Base-by-base conservation (phyloP, 805 yeast genomes). In the Ogataea populi-albae region DNA sequence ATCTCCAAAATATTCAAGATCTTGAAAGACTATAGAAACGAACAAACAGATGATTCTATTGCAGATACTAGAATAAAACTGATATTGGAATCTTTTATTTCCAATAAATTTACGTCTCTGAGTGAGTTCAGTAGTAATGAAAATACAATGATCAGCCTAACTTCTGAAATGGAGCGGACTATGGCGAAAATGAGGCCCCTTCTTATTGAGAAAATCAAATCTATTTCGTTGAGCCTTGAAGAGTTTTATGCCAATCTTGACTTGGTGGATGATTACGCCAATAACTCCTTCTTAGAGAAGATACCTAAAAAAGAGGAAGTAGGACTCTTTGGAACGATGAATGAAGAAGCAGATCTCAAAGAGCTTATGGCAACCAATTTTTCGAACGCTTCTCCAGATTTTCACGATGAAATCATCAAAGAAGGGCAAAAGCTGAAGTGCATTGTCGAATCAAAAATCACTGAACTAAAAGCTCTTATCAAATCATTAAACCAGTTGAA, bases 301-400 rank as follows among this genome's bases (percentile, higher is more conserved):
- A 34, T 61, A 21, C 66, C 66, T 1, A 37, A 57, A 5, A 32
- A 32, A 19, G 51, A 52, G 15, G 62, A 57, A 26, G 45, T 45
- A 11, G 19, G 23, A 15, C 17, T 19, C 15, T 46, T 42, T 28
- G 37, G 38, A 7, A 40, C 32, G 17, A 36, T 45, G 5, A 42
- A 46, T 10, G 42, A 46, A 19, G 52, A 50, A 7, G 55, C 45
- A 20, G 50, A 54, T 32, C 49, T 60, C 10, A 52, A 54, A 38
- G 37, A 26, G 8, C 38, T 59, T 6, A 46, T 52, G 46, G 43
- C 45, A 3, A 55, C 61, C 4, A 52, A 51, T 15, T 61, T 58
- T 36, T 48, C 40, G 24, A 43, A 54, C 17, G 34, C 54, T 2
- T 49, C 55, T 21, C 62, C 62, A 3, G 30, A 14, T 3, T 29